Conservation (phyloP, 2,329 filamentous ascomycete genomes). For the Nemania abortiva region DNA sequence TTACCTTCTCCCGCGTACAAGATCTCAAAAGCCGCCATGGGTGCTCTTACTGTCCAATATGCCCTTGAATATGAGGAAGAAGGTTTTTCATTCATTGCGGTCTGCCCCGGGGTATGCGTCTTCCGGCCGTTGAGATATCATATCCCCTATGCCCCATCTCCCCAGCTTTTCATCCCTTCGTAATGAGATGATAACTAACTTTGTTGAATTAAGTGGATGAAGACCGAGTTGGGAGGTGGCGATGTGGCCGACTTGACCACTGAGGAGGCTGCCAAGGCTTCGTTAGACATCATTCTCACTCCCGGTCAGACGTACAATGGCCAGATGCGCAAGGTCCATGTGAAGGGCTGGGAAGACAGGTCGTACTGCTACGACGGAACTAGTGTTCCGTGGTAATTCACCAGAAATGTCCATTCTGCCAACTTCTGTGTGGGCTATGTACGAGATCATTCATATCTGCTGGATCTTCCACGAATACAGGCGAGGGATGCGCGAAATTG, state of each 20-base stretch:
- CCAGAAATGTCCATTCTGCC: too few relatives aligned
- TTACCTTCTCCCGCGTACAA: constrained; percentile 50
- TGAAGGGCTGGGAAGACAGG: constrained; percentile 36
- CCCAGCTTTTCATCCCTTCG: neutral
- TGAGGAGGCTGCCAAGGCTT: constrained; percentile 54
- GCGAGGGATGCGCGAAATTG: too few relatives aligned
- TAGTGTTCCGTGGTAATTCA: constrained; percentile 29
- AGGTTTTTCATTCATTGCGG: constrained; percentile 58
- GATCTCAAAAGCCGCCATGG: constrained; percentile 61
- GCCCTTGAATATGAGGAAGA: constrained; percentile 54
- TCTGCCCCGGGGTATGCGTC: constrained; percentile 58
- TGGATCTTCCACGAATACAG: too few relatives aligned
- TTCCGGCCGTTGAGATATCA: too few relatives aligned
- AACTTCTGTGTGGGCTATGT: too few relatives aligned
- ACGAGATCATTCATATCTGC: too few relatives aligned
- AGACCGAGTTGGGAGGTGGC: constrained; percentile 58
- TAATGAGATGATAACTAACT: neutral
- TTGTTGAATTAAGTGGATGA: constrained; percentile 59
- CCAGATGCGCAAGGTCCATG: constrained; percentile 38
- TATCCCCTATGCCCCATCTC: too few relatives aligned
- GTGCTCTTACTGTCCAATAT: constrained; percentile 61
- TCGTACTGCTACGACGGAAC: constrained; percentile 28
- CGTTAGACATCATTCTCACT: constrained; percentile 54
- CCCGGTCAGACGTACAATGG: constrained; percentile 53
- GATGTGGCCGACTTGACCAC: constrained; percentile 56